A percentile compares a stretch with the other conserved stretches of the same genome.
These are phyloP conservation scores for Xylariaceae sp. DNA, from an alignment of 2,329 filamentous ascomycete species.

Conservation along the genomic window DNA sequence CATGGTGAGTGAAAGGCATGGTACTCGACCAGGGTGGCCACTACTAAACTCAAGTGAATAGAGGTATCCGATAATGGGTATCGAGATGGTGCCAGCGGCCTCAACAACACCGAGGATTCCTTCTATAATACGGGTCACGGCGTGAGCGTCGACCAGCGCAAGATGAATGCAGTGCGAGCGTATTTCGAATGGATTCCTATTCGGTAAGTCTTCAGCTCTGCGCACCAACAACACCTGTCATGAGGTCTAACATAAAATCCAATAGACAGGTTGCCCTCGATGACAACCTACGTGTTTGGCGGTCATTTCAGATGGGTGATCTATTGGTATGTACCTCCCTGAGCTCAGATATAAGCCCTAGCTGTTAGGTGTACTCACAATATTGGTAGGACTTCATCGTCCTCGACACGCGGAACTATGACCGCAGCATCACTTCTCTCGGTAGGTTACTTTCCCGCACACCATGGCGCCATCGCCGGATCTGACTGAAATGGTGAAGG, in stretches of 20 bases:
- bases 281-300: slow-evolving; percentile 64
- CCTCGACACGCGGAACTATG: slow-evolving; percentile 64
- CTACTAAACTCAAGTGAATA: slow-evolving; percentile 19
- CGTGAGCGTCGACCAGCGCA: slow-evolving; percentile 65
- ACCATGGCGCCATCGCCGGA: neutral
- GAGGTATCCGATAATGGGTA: slow-evolving; percentile 62
- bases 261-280: slow-evolving; percentile 58
- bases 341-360: no score
- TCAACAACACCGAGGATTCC: slow-evolving; percentile 63
- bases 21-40: neutral
- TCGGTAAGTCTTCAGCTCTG: slow-evolving; percentile 30
- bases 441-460: slow-evolving; percentile 19
- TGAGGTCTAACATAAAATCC: slow-evolving; percentile 29
- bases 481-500: slow-evolving; percentile 36
- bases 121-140: slow-evolving; percentile 51
- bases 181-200: slow-evolving; percentile 65
- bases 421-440: slow-evolving; percentile 55
- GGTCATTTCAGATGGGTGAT: slow-evolving; percentile 59
- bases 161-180: slow-evolving; percentile 66
- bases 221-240: slow-evolving; percentile 3
- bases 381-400: slow-evolving; percentile 53
- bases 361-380: slow-evolving; percentile 37
- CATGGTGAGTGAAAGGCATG: slow-evolving; percentile 27
- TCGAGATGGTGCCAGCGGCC: slow-evolving; percentile 52
- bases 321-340: slow-evolving; percentile 38